phyloP scores from a whole-genome alignment of 2,329 filamentous ascomycete species.

The Fusarium humuli region DNA sequence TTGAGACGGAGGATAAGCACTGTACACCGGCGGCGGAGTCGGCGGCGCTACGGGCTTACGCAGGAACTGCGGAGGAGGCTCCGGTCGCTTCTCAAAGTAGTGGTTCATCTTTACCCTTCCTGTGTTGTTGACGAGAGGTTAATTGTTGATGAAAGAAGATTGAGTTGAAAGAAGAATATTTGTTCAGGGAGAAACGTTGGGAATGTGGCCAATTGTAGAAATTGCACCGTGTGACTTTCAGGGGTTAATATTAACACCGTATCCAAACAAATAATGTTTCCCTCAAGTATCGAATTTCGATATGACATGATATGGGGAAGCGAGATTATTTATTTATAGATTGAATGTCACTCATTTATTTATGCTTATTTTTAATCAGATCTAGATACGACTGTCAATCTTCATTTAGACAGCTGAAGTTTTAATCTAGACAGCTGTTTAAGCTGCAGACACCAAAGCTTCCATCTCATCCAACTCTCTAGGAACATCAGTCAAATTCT shows the following conservation, averaged over 20 bases:
- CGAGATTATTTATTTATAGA: constrained; percentile 22
- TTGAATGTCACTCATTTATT: not conserved
- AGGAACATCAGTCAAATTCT: constrained; percentile 78
- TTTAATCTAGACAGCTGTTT: not conserved
- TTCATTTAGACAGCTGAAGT: not conserved
- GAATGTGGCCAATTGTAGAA: constrained; percentile 32
- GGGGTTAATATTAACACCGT: constrained; percentile 30
- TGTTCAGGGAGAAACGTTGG: constrained; percentile 25
- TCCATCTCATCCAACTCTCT: constrained; percentile 76
- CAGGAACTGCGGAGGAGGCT: constrained; percentile 21
- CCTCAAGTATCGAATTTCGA: not conserved
- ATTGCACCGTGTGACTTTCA: constrained; percentile 39
- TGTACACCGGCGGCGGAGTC: constrained; percentile 31
- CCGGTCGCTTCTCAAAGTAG: constrained; percentile 26
- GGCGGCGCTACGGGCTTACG: constrained; percentile 30
- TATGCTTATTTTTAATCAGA: constrained; percentile 2
- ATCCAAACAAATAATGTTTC: constrained; percentile 13
- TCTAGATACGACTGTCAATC: not conserved
- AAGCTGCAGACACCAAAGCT: constrained; percentile 46
- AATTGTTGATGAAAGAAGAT: no score
- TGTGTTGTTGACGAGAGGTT: not conserved
- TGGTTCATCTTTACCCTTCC: not conserved
- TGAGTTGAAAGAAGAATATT: not conserved
- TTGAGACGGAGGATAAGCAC: constrained; percentile 12
- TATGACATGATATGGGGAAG: not conserved